A percentile compares a stretch with the other conserved stretches of the same genome.
Conservation (phyloP, 148 eudicot genomes). For the Heliamphora exappendiculata region DNA sequence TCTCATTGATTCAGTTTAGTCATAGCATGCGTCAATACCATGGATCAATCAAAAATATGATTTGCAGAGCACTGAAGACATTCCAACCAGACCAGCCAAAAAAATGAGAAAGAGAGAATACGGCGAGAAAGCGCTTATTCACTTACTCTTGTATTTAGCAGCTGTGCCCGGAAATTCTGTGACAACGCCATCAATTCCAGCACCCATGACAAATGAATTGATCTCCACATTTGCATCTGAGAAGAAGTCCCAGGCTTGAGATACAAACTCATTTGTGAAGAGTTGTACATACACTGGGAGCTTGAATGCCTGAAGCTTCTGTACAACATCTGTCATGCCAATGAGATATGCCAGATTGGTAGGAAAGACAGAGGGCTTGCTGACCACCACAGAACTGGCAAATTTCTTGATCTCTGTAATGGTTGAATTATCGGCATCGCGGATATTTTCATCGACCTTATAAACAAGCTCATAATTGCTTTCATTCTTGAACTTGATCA, state of each 20-base stretch:
- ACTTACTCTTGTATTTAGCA: slow-evolving; percentile 70
- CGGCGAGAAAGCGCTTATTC: no score
- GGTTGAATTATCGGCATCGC: slow-evolving; percentile 43
- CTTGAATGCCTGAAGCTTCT: slow-evolving; percentile 47
- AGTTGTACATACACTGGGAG: slow-evolving; percentile 53
- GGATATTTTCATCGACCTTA: slow-evolving; percentile 43
- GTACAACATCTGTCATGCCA: slow-evolving; percentile 38
- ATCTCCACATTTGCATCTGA: slow-evolving; percentile 63
- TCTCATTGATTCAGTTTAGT: no score
- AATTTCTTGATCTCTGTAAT: slow-evolving; percentile 54
- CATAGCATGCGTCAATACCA: not conserved
- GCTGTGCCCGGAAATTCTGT: slow-evolving; percentile 79
- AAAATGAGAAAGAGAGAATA: no score
- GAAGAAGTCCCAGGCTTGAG: slow-evolving; percentile 78
- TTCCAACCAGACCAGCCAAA: not conserved
- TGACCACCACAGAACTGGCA: slow-evolving; percentile 56
- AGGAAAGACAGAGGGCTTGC: slow-evolving; percentile 58
- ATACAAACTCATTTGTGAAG: slow-evolving; percentile 60
- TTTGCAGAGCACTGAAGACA: not conserved
- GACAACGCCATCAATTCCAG: slow-evolving; percentile 58
- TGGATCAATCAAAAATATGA: not conserved
- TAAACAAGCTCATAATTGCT: slow-evolving; percentile 68
- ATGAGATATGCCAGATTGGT: slow-evolving; percentile 23
- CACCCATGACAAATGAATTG: slow-evolving; percentile 34
- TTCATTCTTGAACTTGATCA: slow-evolving; percentile 43